Conservation (phyloP, 2,329 filamentous ascomycete genomes). For the Phaeosphaeriaceae sp. region DNA sequence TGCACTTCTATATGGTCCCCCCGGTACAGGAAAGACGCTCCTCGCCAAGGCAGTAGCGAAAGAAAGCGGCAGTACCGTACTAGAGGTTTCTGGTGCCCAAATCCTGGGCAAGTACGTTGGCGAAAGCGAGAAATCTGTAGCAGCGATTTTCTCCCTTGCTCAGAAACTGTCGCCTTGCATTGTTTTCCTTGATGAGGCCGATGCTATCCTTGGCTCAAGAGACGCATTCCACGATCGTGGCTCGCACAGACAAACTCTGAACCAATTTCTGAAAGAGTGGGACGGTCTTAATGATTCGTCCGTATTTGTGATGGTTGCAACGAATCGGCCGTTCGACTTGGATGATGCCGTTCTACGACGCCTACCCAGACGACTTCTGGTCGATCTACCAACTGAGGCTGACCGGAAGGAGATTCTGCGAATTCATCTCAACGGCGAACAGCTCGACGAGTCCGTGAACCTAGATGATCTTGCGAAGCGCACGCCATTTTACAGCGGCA, state of each 20-base stretch:
- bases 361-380: conserved; percentile 73
- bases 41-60: conserved; percentile 71
- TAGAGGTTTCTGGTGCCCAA: conserved; percentile 88
- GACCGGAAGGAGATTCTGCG: conserved; percentile 73
- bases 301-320: conserved; percentile 98
- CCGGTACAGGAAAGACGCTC: conserved; percentile 71
- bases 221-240: conserved; percentile 69
- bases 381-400: conserved; percentile 72
- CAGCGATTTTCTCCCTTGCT: conserved; percentile 87
- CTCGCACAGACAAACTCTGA: conserved; percentile 87
- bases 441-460: conserved; percentile 66
- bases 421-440: conserved; percentile 74
- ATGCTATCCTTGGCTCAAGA: conserved; percentile 85
- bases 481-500: conserved; percentile 81
- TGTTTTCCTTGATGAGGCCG: conserved; percentile 96
- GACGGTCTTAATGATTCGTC: conserved; percentile 85
- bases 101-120: conserved; percentile 98
- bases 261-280: conserved; percentile 97
- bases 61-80: conserved; percentile 70
- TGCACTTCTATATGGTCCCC: conserved; percentile 85
- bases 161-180: conserved; percentile 91
- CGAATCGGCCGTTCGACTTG: conserved; percentile 92
- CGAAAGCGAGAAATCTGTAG: conserved; percentile 92
- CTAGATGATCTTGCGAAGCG: conserved; percentile 68
- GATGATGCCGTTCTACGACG: conserved; percentile 86